Conservation (phyloP, 2,329 filamentous ascomycete species). For the Botrytis galanthina region DNA sequence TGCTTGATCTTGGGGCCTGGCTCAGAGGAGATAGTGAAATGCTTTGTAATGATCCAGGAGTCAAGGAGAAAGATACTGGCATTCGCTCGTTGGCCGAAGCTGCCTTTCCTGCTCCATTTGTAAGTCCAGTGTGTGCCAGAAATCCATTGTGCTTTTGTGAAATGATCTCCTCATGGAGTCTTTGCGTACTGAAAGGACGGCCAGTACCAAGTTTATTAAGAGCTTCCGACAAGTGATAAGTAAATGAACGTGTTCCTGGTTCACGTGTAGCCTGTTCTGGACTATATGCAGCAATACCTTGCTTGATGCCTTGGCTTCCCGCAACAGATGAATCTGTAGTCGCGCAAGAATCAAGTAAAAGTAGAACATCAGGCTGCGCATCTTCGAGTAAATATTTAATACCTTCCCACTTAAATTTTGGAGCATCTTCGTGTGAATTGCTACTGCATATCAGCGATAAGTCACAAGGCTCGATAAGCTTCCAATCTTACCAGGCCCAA, state of each 20-base stretch:
- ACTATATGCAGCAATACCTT: conserved; percentile 59
- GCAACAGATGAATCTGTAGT: conserved; percentile 50
- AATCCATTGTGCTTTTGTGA: conserved; percentile 42
- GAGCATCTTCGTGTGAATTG: conserved; percentile 55
- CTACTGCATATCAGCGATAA: conserved; percentile 46
- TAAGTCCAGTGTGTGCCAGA: conserved; percentile 43
- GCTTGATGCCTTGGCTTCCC: conserved; percentile 57
- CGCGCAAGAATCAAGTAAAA: conserved; percentile 61
- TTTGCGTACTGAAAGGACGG: conserved; percentile 55
- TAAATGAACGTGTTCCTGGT: conserved; percentile 54
- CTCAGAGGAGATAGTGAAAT: conserved; percentile 49
- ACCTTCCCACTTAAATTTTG: conserved; percentile 62
- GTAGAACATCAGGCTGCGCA: conserved; percentile 59
- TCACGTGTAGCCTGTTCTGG: conserved; percentile 50
- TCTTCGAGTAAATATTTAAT: conserved; percentile 62
- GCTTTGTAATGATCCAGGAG: conserved; percentile 51
- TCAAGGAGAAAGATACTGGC: conserved; percentile 56
- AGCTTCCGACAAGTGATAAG: conserved; percentile 54
- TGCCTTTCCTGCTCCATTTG: conserved; percentile 47
- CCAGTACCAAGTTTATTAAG: conserved; percentile 52
- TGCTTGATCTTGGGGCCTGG: conserved; percentile 37
- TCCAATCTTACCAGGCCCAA: conserved; percentile 60
- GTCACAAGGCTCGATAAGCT: conserved; percentile 29
- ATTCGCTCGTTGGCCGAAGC: conserved; percentile 38
- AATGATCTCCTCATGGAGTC: conserved; percentile 55